Conservation (phyloP, 768 basidiomycete species). For the Mrakia frigida region DNA sequence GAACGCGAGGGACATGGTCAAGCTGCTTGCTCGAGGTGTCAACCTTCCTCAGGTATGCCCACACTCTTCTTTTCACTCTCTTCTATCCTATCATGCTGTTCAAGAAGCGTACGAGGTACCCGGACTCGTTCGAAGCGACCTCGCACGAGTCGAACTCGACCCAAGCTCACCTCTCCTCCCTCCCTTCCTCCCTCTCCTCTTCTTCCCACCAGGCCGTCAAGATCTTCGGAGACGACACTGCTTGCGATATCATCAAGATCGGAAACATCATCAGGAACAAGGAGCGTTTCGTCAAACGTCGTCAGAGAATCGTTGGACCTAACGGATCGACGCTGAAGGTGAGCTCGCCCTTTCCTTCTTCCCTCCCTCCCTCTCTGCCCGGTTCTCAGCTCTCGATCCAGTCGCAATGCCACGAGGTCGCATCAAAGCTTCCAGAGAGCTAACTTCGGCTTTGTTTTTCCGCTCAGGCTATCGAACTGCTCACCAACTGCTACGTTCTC, state of each 20-base stretch:
- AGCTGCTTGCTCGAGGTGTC: slow-evolving; percentile 88
- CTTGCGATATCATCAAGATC: slow-evolving; percentile 98
- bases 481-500: slow-evolving; percentile 93
- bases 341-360: slow-evolving; percentile 35
- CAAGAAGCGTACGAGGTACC: neutral
- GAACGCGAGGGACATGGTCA: slow-evolving; percentile 92
- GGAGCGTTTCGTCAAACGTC: slow-evolving; percentile 89
- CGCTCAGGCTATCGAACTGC: slow-evolving; percentile 82
- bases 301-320: slow-evolving; percentile 94
- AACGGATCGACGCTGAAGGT: slow-evolving; percentile 97
- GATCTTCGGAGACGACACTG: slow-evolving; percentile 78
- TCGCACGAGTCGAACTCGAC: neutral
- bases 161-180: neutral
- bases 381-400: neutral
- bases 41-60: slow-evolving; percentile 49
- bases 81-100: neutral
- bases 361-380: neutral
- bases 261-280: slow-evolving; percentile 90
- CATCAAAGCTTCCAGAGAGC: too few relatives aligned
- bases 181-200: slow-evolving; percentile 24
- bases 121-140: neutral
- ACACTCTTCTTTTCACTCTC: slow-evolving; percentile 33
- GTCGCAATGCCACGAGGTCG: too few relatives aligned
- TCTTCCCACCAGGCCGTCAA: slow-evolving; percentile 63
- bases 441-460: slow-evolving; percentile 5